Percentiles rank a stretch among this genome's conserved stretches.
phyloP scores from a whole-genome alignment of 345 rosid genomes.

The Viola odorata region DNA sequence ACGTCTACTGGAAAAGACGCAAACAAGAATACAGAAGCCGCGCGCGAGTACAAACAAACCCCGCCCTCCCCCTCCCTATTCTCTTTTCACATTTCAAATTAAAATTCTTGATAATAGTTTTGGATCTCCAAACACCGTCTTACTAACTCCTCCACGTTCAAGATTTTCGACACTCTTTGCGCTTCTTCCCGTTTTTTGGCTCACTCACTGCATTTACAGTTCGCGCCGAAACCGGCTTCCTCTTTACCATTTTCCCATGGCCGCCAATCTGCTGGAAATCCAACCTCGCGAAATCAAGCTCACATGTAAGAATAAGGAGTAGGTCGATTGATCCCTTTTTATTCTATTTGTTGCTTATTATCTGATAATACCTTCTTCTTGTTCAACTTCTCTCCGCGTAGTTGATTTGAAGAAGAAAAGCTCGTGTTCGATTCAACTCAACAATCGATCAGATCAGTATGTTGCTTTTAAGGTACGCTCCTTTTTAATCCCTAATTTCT shows the following conservation, averaged over 20 bases:
- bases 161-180: too few species aligned
- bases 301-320: conserved; percentile 25
- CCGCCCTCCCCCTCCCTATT: too few species aligned
- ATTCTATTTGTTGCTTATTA: background rate
- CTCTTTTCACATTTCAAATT: too few species aligned
- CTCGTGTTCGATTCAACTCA: conserved; percentile 38
- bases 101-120: too few species aligned
- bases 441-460: conserved; percentile 42
- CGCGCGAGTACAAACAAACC: too few species aligned
- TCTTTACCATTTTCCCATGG: conserved; percentile 2
- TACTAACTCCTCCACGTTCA: too few species aligned
- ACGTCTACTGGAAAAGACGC: too few species aligned
- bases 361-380: background rate
- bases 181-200: too few species aligned
- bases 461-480: conserved; percentile 52
- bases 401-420: conserved; percentile 55
- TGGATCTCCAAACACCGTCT: too few species aligned
- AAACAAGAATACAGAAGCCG: too few species aligned
- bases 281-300: conserved; percentile 41
- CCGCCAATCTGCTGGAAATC: conserved; percentile 43
- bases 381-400: conserved; percentile 10
- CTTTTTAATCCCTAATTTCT: background rate
- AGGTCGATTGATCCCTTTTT: too few species aligned
- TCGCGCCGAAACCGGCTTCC: background rate
- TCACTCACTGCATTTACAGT: too few species aligned